Base-by-base conservation (phyloP, 83 land plant genomes). In the Picea abies region DNA sequence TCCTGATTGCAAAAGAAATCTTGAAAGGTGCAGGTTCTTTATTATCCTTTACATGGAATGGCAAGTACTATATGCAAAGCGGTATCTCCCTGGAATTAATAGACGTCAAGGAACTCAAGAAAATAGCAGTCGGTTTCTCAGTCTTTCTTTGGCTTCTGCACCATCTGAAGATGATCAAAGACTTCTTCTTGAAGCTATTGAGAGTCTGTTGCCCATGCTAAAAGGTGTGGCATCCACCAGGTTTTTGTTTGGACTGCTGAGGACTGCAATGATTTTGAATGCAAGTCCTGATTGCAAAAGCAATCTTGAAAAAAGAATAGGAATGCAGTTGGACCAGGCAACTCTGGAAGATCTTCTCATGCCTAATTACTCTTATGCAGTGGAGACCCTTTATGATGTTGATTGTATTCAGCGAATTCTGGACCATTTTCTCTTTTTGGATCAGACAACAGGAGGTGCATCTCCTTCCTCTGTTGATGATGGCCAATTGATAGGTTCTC, bases 381-480 rank as follows among this genome's bases (percentile, higher is more conserved):
- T 87, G 80, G 98, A 96, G 79, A 92, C 94, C 32, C 88, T 95
- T 19, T 95, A 94, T 82, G 90, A 95, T 72, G 88, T 94, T 73
- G 98, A 95, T n/a, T 89, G 92, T 67, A 93, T 92, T 23, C 93
- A 94, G 67, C 82, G 97, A 60, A 91, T 95, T 81, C 87, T 95
- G 11, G 96, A 89, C 60, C 94, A 93, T 76, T 93, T 93, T 72
- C 72, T 93, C 60, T 83, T 83, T 26, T 85, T 86, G 84, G 95
- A 93, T 87, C 94, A 87, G 81, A 83, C 73, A 10, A 29, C 88
- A 22, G 89, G 80, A 44, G 94, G 85, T 11, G 88, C 89, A 23
- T 87, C 92, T 35, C 91, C 90, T 32, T 82, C 86, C 60, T 80
- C 84, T 12, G 70, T 83, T 78, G 91, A 91, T 71, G 91, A 87